Conservation (phyloP, 2,329 filamentous ascomycete species). For the Bipolaris cookei region DNA sequence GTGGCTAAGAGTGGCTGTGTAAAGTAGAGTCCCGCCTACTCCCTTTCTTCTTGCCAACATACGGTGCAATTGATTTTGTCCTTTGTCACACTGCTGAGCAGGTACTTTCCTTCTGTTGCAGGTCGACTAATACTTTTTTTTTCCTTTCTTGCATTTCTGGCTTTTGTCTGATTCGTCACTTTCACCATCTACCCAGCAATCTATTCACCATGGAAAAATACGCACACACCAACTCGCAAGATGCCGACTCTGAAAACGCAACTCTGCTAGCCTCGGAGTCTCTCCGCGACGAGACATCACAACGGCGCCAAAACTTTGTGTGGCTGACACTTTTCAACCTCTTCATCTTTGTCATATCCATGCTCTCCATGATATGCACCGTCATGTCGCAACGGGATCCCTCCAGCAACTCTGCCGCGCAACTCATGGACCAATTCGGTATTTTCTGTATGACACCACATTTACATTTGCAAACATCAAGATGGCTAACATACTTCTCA, state of each 20-base stretch:
- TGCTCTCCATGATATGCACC: slow-evolving; percentile 39
- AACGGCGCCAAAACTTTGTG: slow-evolving; percentile 32
- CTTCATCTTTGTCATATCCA: slow-evolving; percentile 42
- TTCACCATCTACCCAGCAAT: no score
- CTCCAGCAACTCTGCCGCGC: slow-evolving; percentile 33
- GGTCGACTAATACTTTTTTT: slow-evolving; percentile 21
- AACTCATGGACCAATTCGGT: slow-evolving; percentile 42
- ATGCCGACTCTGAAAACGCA: slow-evolving; percentile 37
- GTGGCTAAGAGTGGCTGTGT: neutral
- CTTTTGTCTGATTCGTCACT: neutral
- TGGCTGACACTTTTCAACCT: slow-evolving; percentile 44
- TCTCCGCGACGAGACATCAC: slow-evolving; percentile 28
- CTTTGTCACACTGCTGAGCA: slow-evolving; percentile 20
- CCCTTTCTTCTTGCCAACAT: slow-evolving; percentile 1
- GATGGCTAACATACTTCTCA: neutral
- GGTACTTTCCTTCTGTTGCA: slow-evolving; percentile 23
- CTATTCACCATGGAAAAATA: slow-evolving; percentile 39
- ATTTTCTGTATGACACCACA: slow-evolving; percentile 32
- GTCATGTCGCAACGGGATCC: slow-evolving; percentile 40
- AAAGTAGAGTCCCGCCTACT: neutral
- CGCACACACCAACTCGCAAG: slow-evolving; percentile 19
- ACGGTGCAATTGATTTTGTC: neutral
- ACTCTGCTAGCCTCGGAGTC: slow-evolving; percentile 37
- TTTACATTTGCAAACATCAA: no score
- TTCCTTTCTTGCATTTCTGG: neutral